Conservation (phyloP, 257 asterid genomes). For the Petrea volubilis region DNA sequence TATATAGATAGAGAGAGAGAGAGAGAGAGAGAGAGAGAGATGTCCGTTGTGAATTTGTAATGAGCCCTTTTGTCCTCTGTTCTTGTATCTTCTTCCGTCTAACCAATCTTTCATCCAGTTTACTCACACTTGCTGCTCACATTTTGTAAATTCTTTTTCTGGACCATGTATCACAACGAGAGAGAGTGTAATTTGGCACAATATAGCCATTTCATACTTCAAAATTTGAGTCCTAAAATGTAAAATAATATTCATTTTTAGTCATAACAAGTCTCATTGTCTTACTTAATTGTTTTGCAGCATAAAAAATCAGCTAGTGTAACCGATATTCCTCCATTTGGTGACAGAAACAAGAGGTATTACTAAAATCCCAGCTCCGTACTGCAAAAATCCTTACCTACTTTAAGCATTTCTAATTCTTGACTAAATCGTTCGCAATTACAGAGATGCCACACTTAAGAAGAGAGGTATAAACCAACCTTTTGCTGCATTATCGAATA, state of each 20-base stretch:
- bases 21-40: not conserved
- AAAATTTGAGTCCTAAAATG: not conserved
- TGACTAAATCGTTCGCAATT: slow-evolving; percentile 3
- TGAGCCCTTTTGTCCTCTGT: not conserved
- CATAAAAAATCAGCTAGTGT: slow-evolving; percentile 60
- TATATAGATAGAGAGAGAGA: too few species aligned
- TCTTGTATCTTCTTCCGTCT: not conserved
- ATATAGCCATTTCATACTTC: not conserved
- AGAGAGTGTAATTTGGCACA: not conserved
- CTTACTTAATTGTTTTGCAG: slow-evolving; percentile 28
- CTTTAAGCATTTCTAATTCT: not conserved
- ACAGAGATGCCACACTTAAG: slow-evolving; percentile 79
- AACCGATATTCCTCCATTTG: slow-evolving; percentile 60
- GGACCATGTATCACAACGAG: not conserved
- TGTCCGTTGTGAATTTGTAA: not conserved
- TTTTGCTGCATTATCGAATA: slow-evolving; percentile 33
- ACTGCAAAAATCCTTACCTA: not conserved
- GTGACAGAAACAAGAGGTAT: slow-evolving; percentile 71
- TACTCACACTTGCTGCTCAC: not conserved
- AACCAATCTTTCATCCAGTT: not conserved
- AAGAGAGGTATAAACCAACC: slow-evolving; percentile 64
- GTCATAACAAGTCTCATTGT: not conserved
- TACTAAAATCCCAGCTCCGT: not conserved
- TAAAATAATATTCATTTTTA: not conserved
- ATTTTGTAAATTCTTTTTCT: not conserved